These are phyloP conservation scores for Suillus alpinus DNA, from an alignment of 768 basidiomycete genomes.

Conservation along the genomic window DNA sequence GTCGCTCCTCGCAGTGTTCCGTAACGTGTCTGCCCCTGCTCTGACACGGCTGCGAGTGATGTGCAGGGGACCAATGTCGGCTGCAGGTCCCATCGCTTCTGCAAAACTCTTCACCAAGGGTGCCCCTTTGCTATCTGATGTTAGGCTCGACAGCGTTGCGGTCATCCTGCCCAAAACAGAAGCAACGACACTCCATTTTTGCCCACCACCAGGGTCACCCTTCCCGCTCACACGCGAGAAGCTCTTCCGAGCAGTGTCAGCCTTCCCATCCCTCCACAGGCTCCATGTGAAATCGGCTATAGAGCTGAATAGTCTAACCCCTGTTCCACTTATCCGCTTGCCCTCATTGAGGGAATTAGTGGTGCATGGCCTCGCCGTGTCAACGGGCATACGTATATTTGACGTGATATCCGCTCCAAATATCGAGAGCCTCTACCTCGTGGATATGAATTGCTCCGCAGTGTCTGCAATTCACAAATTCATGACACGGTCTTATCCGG, in stretches of 20 bases:
- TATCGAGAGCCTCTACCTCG: constrained; percentile 29
- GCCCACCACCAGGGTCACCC: constrained; percentile 31
- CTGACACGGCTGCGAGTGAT: constrained; percentile 25
- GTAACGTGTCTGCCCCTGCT: constrained; percentile 24
- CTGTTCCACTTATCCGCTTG: constrained; percentile 19
- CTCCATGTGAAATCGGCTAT: constrained; percentile 31
- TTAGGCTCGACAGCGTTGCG: constrained; percentile 32
- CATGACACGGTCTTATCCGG: constrained; percentile 25
- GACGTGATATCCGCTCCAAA: constrained; percentile 31
- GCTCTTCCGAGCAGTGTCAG: constrained; percentile 18
- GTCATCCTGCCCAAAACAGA: constrained; percentile 21
- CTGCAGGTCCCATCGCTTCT: constrained; percentile 25
- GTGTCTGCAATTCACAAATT: constrained; percentile 27
- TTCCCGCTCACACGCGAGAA: constrained; percentile 25
- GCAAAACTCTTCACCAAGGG: constrained; percentile 27
- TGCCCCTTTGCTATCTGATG: constrained; percentile 28
- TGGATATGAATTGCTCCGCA: constrained; percentile 27
- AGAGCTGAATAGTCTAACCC: constrained; percentile 22
- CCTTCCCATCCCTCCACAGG: constrained; percentile 18
- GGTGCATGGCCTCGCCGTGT: constrained; percentile 28
- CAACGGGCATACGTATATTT: constrained; percentile 28
- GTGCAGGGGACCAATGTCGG: constrained; percentile 28
- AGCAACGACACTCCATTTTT: constrained; percentile 28
- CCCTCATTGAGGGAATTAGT: constrained; percentile 28
- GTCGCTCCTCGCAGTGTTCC: constrained; percentile 21